Conservation (phyloP, 768 basidiomycete species). For the Kondoa subrosea region DNA sequence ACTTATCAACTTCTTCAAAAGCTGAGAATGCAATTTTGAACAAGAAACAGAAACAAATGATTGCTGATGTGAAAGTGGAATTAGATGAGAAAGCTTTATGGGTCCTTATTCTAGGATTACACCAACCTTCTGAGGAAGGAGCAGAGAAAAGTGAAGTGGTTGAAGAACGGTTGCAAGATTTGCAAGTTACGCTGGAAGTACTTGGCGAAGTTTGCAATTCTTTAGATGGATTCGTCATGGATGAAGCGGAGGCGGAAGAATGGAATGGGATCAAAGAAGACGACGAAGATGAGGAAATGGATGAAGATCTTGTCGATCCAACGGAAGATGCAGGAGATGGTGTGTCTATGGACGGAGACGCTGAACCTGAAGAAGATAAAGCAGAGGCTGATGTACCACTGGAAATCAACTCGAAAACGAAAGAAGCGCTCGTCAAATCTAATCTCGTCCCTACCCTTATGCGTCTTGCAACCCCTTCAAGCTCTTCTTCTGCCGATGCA, state of each 20-base stretch:
- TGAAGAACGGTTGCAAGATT: slow-evolving; percentile 1
- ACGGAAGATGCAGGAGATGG: not conserved
- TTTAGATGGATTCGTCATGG: slow-evolving; percentile 1
- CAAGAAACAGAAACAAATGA: slow-evolving; percentile 1
- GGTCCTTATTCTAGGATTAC: not conserved
- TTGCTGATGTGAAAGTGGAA: not conserved
- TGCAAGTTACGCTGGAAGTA: slow-evolving; percentile 10
- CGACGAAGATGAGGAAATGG: slow-evolving; percentile 1
- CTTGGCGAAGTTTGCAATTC: slow-evolving; percentile 10
- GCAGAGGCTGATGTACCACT: not conserved
- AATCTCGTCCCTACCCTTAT: slow-evolving; percentile 18
- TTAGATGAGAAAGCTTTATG: not conserved
- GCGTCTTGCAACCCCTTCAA: slow-evolving; percentile 29
- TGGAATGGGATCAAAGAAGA: slow-evolving; percentile 10
- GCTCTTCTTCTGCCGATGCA: slow-evolving; percentile 32
- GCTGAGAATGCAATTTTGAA: not conserved
- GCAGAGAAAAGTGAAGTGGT: not conserved
- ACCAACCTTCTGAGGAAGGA: too few relatives aligned
- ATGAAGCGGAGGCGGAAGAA: slow-evolving; percentile 15
- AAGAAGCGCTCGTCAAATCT: not conserved
- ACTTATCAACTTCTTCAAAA: not conserved
- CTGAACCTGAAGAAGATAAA: not conserved
- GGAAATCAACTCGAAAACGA: not conserved
- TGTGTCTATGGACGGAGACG: not conserved
- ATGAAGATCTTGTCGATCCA: not conserved